Percentiles rank a stretch among this genome's conserved stretches.
Evolutionary conservation across 495 filamentous ascomycete genomes (phyloP).

Genomic region (Penicillium desertorum): DNA sequence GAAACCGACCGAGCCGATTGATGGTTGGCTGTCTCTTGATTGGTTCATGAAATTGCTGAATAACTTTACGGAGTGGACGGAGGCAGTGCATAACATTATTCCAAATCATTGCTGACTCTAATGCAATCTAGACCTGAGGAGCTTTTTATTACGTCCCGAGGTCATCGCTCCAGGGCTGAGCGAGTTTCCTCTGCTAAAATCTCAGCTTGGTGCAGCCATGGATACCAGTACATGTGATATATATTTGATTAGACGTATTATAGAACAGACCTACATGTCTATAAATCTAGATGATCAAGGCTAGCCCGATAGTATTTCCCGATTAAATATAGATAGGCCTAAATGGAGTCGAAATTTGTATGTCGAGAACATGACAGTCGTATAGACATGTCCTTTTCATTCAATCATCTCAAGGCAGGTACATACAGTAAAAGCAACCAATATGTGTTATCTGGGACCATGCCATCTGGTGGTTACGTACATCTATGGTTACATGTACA

Average conservation of each 20-base stretch:
- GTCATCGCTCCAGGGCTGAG: too few relatives aligned
- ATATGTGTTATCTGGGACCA: not conserved
- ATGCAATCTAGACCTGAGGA: not conserved
- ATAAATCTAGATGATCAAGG: not conserved
- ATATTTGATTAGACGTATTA: not conserved
- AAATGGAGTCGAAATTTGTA: not conserved
- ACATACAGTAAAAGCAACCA: not conserved
- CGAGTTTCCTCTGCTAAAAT: too few relatives aligned
- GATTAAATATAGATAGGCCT: not conserved
- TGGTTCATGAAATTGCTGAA: not conserved
- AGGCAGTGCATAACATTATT: not conserved
- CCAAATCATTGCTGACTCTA: not conserved
- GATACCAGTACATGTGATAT: too few relatives aligned
- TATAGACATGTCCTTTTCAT: not conserved
- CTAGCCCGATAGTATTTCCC: not conserved
- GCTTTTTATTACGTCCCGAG: too few relatives aligned
- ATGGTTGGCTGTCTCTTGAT: not conserved
- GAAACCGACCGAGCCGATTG: constrained; percentile 4
- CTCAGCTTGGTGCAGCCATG: too few relatives aligned
- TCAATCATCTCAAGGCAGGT: not conserved
- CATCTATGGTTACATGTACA: too few relatives aligned
- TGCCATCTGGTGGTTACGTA: too few relatives aligned
- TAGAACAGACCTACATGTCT: not conserved
- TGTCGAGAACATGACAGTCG: not conserved
- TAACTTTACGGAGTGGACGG: not conserved